Percentiles rank a stretch among this genome's conserved stretches.
Conservation (phyloP, 2,329 filamentous ascomycete species). For the Neoarthrinium moseri region DNA sequence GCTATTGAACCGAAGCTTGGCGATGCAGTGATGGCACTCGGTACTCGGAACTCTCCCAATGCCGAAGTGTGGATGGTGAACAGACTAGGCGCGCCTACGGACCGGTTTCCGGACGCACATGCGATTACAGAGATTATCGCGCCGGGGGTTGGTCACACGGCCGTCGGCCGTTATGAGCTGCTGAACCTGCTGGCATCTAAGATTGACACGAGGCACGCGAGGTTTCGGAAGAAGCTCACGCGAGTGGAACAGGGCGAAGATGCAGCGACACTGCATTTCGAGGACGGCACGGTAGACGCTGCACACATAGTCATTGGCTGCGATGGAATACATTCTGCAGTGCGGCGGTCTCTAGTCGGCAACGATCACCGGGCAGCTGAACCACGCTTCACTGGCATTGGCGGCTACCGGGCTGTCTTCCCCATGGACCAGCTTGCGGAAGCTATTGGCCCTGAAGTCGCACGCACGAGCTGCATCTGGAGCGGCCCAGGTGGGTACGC, state of each 20-base stretch:
- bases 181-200: constrained; percentile 1
- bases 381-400: constrained; percentile 2
- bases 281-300: constrained; percentile 39
- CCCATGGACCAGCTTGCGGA: constrained; percentile 2
- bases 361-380: background rate
- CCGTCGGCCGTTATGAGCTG: constrained; percentile 3
- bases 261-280: constrained; percentile 30
- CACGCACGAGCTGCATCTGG: constrained; percentile 4
- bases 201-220: background rate
- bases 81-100: constrained; percentile 3
- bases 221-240: constrained; percentile 1
- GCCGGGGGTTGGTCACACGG: background rate
- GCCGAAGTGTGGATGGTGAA: constrained; percentile 6
- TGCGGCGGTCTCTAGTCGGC: constrained; percentile 22
- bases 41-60: background rate
- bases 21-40: background rate
- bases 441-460: background rate
- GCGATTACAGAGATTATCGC: background rate
- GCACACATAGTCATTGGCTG: constrained; percentile 51
- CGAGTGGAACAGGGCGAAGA: background rate
- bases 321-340: constrained; percentile 51
- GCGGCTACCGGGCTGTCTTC: constrained; percentile 2
- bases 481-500: constrained; percentile 4
- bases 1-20: constrained; percentile 1
- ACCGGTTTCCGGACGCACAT: background rate